Base-by-base conservation (phyloP, 192 early-diverging fungal genomes). In the Geosiphon pyriformis region DNA sequence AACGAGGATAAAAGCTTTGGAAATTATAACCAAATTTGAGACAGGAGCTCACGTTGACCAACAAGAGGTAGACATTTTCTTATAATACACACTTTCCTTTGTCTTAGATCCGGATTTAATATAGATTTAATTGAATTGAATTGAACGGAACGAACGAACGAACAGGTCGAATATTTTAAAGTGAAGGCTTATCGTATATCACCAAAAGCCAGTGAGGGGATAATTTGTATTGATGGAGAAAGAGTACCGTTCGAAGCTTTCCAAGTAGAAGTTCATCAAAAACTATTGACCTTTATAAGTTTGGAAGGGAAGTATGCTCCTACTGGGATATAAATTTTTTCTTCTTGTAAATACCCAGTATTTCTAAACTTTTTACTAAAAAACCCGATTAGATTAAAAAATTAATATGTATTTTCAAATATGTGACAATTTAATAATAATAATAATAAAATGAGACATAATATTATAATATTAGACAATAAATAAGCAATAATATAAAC, bases 221-320 rank as follows among this genome's bases (percentile, higher is more conserved):
- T 74, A 57, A 69, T 85, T 2, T 72, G 81, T 1, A 77, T 85
- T 67, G 83, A 85, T 67, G 83, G 83, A 0, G 83, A 85, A 42
- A 80, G 76, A 49, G 75, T 77, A 22, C 78, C 79, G 1, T 70
- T 71, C 32, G 68, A 73, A 25, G 79, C 83, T 15, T 81, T 82
- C 50, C 83, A 85, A 54, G 81, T 82, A 15, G 78, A 85, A 58
- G 80, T 82, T 8, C 83, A 83, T 67, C 72, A 76, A 34, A 61
- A 71, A 20, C 47, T 82, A 7, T 69, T 74, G 17, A 74, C 57
- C 29, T 69, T 85, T 2, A 32, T 85, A 18, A 76, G 74, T 32
- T 50, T 85, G 23, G 69, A 74, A 3, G 76, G 76, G 20, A 68
- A 69, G 30, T 78, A 78, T 58, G 70, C 68, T 30, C 71, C 56